These are phyloP conservation scores for Thielaviopsis musarum DNA, from an alignment of 2,329 filamentous ascomycete species.

Conservation along the genomic window DNA sequence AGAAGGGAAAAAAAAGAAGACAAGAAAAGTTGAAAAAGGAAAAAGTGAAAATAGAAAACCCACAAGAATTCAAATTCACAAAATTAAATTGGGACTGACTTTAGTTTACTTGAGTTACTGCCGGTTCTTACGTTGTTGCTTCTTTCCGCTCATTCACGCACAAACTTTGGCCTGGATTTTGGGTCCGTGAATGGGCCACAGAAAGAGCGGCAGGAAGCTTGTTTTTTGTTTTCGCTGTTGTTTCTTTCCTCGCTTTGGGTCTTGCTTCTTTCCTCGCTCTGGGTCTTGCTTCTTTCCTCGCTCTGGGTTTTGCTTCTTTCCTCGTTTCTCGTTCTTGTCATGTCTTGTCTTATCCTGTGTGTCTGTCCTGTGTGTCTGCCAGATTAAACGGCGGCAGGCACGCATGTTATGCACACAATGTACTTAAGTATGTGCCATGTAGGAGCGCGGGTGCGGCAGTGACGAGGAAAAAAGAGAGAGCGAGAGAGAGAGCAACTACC, in stretches of 20 bases:
- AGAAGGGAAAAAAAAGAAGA: neutral
- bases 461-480: neutral
- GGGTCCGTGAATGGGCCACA: neutral
- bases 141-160: neutral
- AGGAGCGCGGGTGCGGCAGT: neutral
- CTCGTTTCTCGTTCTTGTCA: neutral
- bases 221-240: neutral
- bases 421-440: neutral
- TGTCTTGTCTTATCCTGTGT: neutral
- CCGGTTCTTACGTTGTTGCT: neutral
- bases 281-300: neutral
- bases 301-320: neutral
- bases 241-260: neutral
- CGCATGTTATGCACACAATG: neutral
- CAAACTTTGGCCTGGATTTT: neutral
- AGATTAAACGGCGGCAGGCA: neutral
- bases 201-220: neutral
- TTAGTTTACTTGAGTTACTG: neutral
- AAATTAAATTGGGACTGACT: neutral
- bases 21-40: neutral
- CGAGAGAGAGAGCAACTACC: no score
- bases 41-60: neutral
- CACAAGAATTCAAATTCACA: neutral
- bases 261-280: neutral
- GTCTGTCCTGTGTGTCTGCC: neutral